Percentiles rank a stretch among this genome's conserved stretches.
phyloP scores from a whole-genome alignment of 345 rosid genomes.

The Murraya koenigii region DNA sequence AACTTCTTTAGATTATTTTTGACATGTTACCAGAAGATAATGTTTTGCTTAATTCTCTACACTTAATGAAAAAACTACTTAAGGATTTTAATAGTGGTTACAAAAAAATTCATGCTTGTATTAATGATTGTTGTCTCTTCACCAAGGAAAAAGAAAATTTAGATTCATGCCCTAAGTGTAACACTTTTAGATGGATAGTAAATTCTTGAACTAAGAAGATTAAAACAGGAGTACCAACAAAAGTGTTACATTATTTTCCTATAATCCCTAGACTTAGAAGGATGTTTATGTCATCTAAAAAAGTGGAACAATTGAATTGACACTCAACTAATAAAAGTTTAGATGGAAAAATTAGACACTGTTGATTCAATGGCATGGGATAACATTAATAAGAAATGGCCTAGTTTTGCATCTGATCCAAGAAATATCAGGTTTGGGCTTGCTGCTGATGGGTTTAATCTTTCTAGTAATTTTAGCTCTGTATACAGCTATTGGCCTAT shows the following conservation, averaged over 20 bases:
- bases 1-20: not conserved
- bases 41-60: not conserved
- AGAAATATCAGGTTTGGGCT: not conserved
- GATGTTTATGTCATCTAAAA: not conserved
- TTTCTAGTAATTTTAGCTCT: not conserved
- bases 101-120: not conserved
- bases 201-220: not conserved
- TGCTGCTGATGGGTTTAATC: not conserved
- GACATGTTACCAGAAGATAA: not conserved
- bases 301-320: not conserved
- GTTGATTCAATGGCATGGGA: not conserved
- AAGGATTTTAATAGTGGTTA: not conserved
- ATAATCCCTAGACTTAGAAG: not conserved
- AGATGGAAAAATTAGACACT: not conserved
- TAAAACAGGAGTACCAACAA: not conserved
- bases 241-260: not conserved
- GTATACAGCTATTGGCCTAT: not conserved
- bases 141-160: not conserved
- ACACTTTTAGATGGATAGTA: not conserved
- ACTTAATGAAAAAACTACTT: not conserved
- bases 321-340: not conserved
- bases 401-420: not conserved
- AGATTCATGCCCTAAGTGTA: not conserved
- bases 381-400: not conserved
- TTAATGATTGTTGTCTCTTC: not conserved